A percentile compares a stretch with the other conserved stretches of the same genome.
Conservation (phyloP, 352 stramenopile genomes). For the Globisporangium cylindrosporum region DNA sequence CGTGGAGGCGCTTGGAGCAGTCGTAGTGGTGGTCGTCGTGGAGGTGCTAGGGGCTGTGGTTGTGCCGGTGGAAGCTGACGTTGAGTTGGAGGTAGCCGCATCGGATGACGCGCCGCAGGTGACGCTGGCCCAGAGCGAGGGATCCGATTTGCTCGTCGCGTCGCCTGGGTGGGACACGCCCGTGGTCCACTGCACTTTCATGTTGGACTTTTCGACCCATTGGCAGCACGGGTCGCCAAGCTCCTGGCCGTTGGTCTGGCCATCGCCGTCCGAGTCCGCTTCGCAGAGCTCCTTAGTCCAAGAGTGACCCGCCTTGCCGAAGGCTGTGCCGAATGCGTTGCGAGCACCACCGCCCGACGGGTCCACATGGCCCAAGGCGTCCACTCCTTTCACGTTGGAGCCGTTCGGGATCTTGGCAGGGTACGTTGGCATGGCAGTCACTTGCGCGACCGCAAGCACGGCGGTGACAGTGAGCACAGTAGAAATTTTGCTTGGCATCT, state of each 20-base stretch:
- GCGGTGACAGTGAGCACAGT: not conserved
- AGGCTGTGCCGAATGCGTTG: slow-evolving; percentile 24
- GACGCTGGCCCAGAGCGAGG: slow-evolving; percentile 14
- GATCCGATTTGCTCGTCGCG: slow-evolving; percentile 23
- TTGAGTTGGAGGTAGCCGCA: not conserved
- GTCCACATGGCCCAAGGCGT: slow-evolving; percentile 25
- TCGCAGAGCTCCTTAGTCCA: slow-evolving; percentile 40
- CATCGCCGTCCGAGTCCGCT: slow-evolving; percentile 39
- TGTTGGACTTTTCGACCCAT: slow-evolving; percentile 16
- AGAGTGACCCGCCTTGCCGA: not conserved
- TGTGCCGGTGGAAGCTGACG: not conserved
- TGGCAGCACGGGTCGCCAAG: slow-evolving; percentile 57
- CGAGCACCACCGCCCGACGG: slow-evolving; percentile 15
- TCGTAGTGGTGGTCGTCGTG: not conserved
- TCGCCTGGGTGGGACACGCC: slow-evolving; percentile 22
- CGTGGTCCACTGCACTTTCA: slow-evolving; percentile 17
- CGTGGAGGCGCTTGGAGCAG: not conserved
- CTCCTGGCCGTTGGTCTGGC: slow-evolving; percentile 16
- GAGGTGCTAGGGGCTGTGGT: not conserved
- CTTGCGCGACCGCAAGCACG: not conserved
- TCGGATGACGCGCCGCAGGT: not conserved
- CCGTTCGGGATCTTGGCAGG: slow-evolving; percentile 25
- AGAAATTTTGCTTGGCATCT: not conserved
- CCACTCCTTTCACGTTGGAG: slow-evolving; percentile 16
- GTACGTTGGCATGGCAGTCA: not conserved